phyloP scores from a whole-genome alignment of 495 filamentous ascomycete species.

The Lasiosphaeria miniovina region DNA sequence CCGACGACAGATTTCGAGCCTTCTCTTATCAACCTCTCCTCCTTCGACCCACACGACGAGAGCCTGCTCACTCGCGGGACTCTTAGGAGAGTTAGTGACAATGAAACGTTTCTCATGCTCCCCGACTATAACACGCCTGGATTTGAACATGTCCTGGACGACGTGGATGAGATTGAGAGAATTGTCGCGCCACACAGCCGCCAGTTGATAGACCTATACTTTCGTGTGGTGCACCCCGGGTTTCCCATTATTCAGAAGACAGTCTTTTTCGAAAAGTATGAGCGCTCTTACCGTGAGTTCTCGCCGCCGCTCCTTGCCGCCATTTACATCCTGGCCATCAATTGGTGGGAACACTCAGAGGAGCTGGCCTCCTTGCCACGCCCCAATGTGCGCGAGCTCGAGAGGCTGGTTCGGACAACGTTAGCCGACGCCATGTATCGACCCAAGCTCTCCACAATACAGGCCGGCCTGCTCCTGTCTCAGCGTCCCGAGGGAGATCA shows the following conservation, averaged over 20 bases:
- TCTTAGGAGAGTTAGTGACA: constrained; percentile 74
- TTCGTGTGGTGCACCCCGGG: constrained; percentile 80
- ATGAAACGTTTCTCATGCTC: constrained; percentile 81
- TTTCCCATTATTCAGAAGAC: constrained; percentile 89
- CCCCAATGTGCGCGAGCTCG: constrained; percentile 72
- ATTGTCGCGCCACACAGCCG: constrained; percentile 79
- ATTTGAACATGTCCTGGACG: constrained; percentile 57
- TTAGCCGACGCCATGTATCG: constrained; percentile 74
- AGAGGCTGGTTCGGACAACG: constrained; percentile 70
- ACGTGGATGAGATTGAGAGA: constrained; percentile 76
- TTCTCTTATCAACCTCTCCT: constrained; percentile 66
- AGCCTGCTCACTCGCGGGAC: constrained; percentile 63
- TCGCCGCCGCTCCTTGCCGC: constrained; percentile 83
- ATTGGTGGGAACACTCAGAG: constrained; percentile 79
- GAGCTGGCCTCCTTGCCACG: constrained; percentile 61
- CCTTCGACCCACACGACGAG: constrained; percentile 70
- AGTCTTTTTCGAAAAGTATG: constrained; percentile 81
- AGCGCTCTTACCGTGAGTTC: constrained; percentile 69
- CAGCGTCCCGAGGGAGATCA: constrained; percentile 85
- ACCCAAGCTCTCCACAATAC: constrained; percentile 89
- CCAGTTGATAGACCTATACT: constrained; percentile 81
- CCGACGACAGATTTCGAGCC: constrained; percentile 72
- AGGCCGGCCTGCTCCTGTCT: constrained; percentile 84
- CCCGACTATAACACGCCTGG: constrained; percentile 62
- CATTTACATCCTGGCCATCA: constrained; percentile 85